Conservation (phyloP, 192 early-diverging fungal species). For the Fimicolochytrium jonesii region DNA sequence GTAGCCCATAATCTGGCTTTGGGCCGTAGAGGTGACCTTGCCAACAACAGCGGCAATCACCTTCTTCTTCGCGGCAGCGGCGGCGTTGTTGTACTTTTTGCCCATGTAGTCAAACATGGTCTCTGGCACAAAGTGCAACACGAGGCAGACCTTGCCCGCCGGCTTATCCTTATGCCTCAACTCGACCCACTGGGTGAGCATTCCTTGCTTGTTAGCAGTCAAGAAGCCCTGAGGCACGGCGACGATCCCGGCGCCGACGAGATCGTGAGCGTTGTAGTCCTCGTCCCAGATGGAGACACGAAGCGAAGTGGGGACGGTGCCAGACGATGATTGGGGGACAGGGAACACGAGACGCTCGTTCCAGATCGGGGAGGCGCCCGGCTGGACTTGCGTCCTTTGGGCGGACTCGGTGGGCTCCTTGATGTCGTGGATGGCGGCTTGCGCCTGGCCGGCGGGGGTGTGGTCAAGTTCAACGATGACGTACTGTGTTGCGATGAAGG, state of each 20-base stretch:
- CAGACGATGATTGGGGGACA: neutral
- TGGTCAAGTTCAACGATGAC: too few relatives aligned
- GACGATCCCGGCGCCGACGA: neutral
- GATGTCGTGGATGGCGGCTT: neutral
- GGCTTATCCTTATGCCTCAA: neutral
- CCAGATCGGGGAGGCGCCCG: neutral
- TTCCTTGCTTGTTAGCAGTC: slow-evolving; percentile 1
- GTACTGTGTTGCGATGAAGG: too few relatives aligned
- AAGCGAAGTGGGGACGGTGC: neutral
- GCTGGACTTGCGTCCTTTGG: neutral
- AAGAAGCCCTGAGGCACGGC: neutral
- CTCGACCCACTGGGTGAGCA: slow-evolving; percentile 3
- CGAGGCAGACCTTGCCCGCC: slow-evolving; percentile 7
- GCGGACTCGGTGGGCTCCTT: neutral
- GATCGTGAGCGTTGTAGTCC: neutral
- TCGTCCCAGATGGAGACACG: slow-evolving; percentile 1
- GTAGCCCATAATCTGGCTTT: slow-evolving; percentile 8
- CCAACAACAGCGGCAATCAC: neutral
- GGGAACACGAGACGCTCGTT: slow-evolving; percentile 5
- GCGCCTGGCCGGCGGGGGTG: neutral
- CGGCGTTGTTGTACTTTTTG: slow-evolving; percentile 7
- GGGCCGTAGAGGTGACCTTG: neutral
- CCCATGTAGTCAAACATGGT: neutral
- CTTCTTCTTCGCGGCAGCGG: neutral
- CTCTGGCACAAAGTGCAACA: slow-evolving; percentile 11